Evolutionary conservation across 768 basidiomycete species (phyloP), one percentile per base, ranked within the genome.

Genomic region (Tricholoma furcatifolium): DNA sequence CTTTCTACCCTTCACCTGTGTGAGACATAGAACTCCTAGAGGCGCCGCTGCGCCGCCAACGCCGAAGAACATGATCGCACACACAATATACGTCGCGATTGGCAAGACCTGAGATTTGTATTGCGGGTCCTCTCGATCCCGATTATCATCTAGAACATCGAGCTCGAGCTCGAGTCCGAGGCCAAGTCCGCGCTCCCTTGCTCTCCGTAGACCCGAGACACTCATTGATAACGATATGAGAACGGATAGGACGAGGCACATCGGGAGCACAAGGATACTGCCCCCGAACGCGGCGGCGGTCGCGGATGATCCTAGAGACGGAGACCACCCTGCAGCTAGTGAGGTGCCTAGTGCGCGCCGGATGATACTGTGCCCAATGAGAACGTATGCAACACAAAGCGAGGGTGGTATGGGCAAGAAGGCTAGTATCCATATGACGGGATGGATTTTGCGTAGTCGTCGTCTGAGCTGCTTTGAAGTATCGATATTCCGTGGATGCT

Each of bases 371-470:
- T 72, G 71, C 0, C 72, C 72, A 2, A 62, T 53, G 1, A 63
- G 50, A 18, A 70, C 32, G 53, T 70, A 71, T 0, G 69, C 43
- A 12, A 70, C 50, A 5, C 71, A 64, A 11, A 74, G 51, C 3
- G 71, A 47, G 3, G 71, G 69, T 6, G 72, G 70, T 4, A 72
- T 27, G 0, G 71, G 71, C 4, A 72, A 62, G 55, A 72, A 74
- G 1, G 65, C 54, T 5, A 64, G 51, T 12, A 62, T 9, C 1
- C 67, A 55, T 2, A 68, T 49, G 15, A 58, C n/a, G 27, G 47
- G 30, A 4, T 55, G 41, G 36, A 47, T 43, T 49, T 51, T 58
- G 2, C 38, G 34, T 17, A 50, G 20, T 24, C 15, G 4, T n/a
- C n/a, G 24, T 45, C 27, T 45, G 27, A 27, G 27, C 7, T 3